Evolutionary conservation across 2,329 filamentous ascomycete species (phyloP).

Genomic region (Didymella glomerata): DNA sequence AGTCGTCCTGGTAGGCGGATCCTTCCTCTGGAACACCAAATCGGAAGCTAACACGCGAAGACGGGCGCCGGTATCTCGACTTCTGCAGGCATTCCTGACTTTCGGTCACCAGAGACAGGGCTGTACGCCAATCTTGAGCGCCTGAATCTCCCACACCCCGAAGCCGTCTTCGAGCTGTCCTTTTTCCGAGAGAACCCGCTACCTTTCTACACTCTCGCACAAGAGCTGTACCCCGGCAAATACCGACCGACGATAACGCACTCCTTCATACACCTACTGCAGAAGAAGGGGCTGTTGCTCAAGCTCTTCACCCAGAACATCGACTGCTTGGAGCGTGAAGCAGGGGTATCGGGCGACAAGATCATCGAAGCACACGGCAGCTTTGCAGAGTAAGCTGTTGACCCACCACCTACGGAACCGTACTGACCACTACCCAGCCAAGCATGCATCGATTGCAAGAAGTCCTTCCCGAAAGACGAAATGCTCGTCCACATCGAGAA

Average conservation of each 20-base stretch:
- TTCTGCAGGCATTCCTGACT: slow-evolving; percentile 81
- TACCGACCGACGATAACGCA: slow-evolving; percentile 91
- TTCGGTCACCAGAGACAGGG: slow-evolving; percentile 89
- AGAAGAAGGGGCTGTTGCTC: slow-evolving; percentile 77
- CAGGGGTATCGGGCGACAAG: slow-evolving; percentile 80
- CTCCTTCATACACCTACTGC: slow-evolving; percentile 83
- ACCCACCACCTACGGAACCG: not conserved
- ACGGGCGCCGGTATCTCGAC: slow-evolving; percentile 91
- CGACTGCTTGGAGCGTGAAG: slow-evolving; percentile 88
- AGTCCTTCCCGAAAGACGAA: slow-evolving; percentile 72
- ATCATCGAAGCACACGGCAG: slow-evolving; percentile 96
- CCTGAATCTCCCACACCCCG: slow-evolving; percentile 84
- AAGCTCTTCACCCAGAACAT: slow-evolving; percentile 98
- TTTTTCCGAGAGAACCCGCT: slow-evolving; percentile 86
- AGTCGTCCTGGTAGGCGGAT: slow-evolving; percentile 73
- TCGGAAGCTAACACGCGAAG: slow-evolving; percentile 40
- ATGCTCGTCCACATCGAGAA: slow-evolving; percentile 75
- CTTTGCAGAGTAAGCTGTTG: slow-evolving; percentile 67
- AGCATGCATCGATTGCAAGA: slow-evolving; percentile 87
- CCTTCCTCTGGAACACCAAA: no score
- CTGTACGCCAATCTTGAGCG: slow-evolving; percentile 91
- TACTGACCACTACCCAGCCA: slow-evolving; percentile 61
- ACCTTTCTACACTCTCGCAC: slow-evolving; percentile 91
- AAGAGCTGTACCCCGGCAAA: slow-evolving; percentile 89
- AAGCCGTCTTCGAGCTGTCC: slow-evolving; percentile 91